Evolutionary conservation across 1,139 yeast species (phyloP).

Genomic region (Sugiyamaella grinbergsii): DNA sequence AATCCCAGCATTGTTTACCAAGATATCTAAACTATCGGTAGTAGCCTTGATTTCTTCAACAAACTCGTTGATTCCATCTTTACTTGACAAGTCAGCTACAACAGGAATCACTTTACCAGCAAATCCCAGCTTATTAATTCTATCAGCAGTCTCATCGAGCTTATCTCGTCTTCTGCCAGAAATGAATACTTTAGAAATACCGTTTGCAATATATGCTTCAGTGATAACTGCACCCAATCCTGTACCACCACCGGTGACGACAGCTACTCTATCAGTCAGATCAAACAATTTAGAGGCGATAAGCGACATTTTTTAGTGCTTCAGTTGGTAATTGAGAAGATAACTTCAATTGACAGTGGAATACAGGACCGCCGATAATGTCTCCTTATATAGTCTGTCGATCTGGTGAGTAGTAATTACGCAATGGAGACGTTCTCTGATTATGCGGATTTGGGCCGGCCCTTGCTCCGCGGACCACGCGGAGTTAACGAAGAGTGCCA

Average conservation of each 20-base stretch:
- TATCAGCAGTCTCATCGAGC: slow-evolving; percentile 24
- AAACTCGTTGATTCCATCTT: slow-evolving; percentile 25
- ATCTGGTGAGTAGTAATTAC: no score
- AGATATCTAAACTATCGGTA: slow-evolving; percentile 24
- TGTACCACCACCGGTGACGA: slow-evolving; percentile 28
- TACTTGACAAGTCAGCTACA: slow-evolving; percentile 25
- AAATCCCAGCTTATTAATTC: slow-evolving; percentile 22
- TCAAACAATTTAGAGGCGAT: slow-evolving; percentile 22
- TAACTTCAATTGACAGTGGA: no score
- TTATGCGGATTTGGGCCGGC: no score
- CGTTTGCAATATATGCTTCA: slow-evolving; percentile 24
- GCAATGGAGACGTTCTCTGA: no score
- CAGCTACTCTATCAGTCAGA: slow-evolving; percentile 24
- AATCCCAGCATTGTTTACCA: slow-evolving; percentile 29
- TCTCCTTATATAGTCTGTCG: no score
- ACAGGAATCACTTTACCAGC: slow-evolving; percentile 27
- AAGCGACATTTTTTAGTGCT: slow-evolving; percentile 20
- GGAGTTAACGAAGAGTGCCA: no score
- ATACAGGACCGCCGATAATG: no score
- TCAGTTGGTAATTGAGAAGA: background rate
- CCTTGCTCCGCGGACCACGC: no score
- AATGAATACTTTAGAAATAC: slow-evolving; percentile 25
- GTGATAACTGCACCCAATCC: slow-evolving; percentile 26
- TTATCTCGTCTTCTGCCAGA: slow-evolving; percentile 26
- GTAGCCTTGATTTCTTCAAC: slow-evolving; percentile 17